These are phyloP conservation scores for Brassica carinata DNA, from an alignment of 345 rosid genomes.

Conservation along the genomic window DNA sequence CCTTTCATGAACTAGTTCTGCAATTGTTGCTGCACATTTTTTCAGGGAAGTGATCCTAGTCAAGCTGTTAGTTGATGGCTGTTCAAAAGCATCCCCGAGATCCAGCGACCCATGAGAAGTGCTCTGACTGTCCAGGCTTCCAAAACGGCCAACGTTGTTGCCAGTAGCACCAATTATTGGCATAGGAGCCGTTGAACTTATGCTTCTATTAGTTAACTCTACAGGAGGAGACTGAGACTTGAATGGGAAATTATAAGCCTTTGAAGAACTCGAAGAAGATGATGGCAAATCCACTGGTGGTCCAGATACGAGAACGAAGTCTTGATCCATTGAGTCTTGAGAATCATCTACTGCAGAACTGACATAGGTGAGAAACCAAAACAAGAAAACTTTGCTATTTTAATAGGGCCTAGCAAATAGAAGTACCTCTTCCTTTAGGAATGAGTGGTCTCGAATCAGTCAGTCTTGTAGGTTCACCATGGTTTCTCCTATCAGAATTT, in stretches of 20 bases:
- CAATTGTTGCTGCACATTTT: slow-evolving; percentile 70
- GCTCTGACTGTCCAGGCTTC: slow-evolving; percentile 71
- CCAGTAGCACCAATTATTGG: slow-evolving; percentile 56
- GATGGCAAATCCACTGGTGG: slow-evolving; percentile 72
- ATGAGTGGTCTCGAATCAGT: slow-evolving; percentile 49
- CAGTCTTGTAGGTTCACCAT: slow-evolving; percentile 47
- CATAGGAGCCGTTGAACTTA: slow-evolving; percentile 62
- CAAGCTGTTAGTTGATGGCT: slow-evolving; percentile 66
- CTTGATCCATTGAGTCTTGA: slow-evolving; percentile 84
- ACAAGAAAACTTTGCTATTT: slow-evolving; percentile 12
- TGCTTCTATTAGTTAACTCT: slow-evolving; percentile 42
- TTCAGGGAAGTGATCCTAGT: slow-evolving; percentile 80
- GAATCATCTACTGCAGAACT: slow-evolving; percentile 63
- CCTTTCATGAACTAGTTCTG: slow-evolving; percentile 69
- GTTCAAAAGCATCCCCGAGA: slow-evolving; percentile 69
- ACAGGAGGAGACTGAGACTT: slow-evolving; percentile 55
- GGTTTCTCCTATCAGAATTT: slow-evolving; percentile 47
- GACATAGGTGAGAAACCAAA: slow-evolving; percentile 17
- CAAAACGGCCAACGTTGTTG: slow-evolving; percentile 42
- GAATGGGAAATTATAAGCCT: slow-evolving; percentile 53
- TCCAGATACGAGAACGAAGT: slow-evolving; percentile 83
- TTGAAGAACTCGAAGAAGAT: slow-evolving; percentile 58
- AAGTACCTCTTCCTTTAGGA: slow-evolving; percentile 58
- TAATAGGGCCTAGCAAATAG: neutral
- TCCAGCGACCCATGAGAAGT: slow-evolving; percentile 85